A percentile compares a stretch with the other conserved stretches of the same genome.
phyloP scores from a whole-genome alignment of 495 filamentous ascomycete genomes.

The Aspergillus avenaceus region DNA sequence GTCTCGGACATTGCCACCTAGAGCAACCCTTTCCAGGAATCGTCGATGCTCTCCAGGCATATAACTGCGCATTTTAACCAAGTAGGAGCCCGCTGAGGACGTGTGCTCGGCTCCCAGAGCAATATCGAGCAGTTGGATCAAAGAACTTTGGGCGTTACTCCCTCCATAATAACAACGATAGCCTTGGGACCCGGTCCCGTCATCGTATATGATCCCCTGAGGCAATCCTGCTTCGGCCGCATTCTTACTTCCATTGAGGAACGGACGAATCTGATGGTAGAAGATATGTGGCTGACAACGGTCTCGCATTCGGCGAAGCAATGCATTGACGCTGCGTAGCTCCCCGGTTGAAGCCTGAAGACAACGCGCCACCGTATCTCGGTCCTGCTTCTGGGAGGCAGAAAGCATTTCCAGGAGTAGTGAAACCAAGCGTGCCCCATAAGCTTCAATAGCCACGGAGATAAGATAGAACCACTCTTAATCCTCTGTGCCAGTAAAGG shows the following conservation, averaged over 20 bases:
- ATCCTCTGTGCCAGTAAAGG: constrained; percentile 80
- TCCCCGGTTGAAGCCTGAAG: constrained; percentile 67
- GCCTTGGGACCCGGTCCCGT: constrained; percentile 53
- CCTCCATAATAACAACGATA: constrained; percentile 73
- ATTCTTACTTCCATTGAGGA: constrained; percentile 80
- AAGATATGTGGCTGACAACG: constrained; percentile 77
- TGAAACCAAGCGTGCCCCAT: constrained; percentile 70
- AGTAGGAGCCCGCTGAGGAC: constrained; percentile 50
- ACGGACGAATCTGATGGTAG: constrained; percentile 78
- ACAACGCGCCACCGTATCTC: constrained; percentile 54
- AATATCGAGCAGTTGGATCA: constrained; percentile 83
- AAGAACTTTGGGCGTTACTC: constrained; percentile 79
- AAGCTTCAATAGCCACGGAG: constrained; percentile 82
- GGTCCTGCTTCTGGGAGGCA: constrained; percentile 58
- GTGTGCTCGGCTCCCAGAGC: constrained; percentile 74
- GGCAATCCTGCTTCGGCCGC: constrained; percentile 79
- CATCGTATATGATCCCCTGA: constrained; percentile 72
- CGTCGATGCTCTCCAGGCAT: constrained; percentile 83
- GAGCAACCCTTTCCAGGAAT: constrained; percentile 73
- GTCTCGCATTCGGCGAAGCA: constrained; percentile 75
- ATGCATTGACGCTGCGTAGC: constrained; percentile 64
- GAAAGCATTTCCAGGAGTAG: constrained; percentile 72
- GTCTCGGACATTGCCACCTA: constrained; percentile 35
- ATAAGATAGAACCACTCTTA: constrained; percentile 91
- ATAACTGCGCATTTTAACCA: constrained; percentile 75